Percentiles rank a stretch among this genome's conserved stretches.
phyloP scores from a whole-genome alignment of 805 yeast species.

The Kurtzmaniella fragi region DNA sequence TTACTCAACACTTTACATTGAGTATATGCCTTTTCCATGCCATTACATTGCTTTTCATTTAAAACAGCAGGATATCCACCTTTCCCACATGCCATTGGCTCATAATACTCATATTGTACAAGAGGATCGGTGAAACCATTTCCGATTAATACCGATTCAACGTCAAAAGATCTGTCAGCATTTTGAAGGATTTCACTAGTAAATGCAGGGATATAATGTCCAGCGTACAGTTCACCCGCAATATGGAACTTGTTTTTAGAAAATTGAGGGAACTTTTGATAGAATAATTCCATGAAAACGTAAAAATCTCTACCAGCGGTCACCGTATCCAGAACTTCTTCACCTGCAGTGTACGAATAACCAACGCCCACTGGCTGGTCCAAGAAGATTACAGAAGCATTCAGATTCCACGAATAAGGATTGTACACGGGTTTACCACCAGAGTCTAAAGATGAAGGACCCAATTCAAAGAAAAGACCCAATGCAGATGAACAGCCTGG shows the following conservation, averaged over 20 bases:
- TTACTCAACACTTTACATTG: slow-evolving; percentile 27
- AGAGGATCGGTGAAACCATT: slow-evolving; percentile 43
- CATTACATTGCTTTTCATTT: slow-evolving; percentile 23
- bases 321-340: slow-evolving; percentile 58
- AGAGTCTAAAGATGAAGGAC: slow-evolving; percentile 25
- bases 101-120: slow-evolving; percentile 34
- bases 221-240: slow-evolving; percentile 92
- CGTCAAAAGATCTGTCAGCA: slow-evolving; percentile 42
- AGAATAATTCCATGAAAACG: slow-evolving; percentile 78
- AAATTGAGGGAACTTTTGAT: slow-evolving; percentile 76
- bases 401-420: slow-evolving; percentile 27
- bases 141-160: slow-evolving; percentile 38
- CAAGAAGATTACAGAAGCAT: slow-evolving; percentile 38
- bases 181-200: slow-evolving; percentile 75
- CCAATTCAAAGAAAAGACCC: slow-evolving; percentile 33
- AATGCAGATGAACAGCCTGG: slow-evolving; percentile 32
- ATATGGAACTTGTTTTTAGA: slow-evolving; percentile 62
- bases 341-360: slow-evolving; percentile 26
- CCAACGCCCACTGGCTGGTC: slow-evolving; percentile 34
- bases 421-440: slow-evolving; percentile 23
- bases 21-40: slow-evolving; percentile 29
- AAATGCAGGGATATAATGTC: slow-evolving; percentile 89
- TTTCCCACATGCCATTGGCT: slow-evolving; percentile 44
- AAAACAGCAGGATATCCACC: slow-evolving; percentile 38
- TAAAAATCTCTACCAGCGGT: slow-evolving; percentile 87